Percentiles rank a stretch among this genome's conserved stretches.
Evolutionary conservation across 805 yeast genomes (phyloP).

Genomic region (Pichia californica): DNA sequence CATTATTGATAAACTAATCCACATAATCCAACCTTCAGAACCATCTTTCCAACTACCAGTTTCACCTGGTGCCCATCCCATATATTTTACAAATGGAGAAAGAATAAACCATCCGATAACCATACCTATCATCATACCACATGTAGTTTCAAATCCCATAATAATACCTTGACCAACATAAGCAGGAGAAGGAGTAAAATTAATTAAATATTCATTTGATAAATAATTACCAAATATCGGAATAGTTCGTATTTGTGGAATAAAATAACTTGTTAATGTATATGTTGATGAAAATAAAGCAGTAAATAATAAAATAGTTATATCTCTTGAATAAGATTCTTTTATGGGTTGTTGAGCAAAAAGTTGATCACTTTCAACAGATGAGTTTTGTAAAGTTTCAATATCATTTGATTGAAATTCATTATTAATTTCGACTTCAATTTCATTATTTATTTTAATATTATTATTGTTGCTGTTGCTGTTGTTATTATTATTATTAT

Average conservation of each 20-base stretch:
- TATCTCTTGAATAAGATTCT: slow-evolving; percentile 44
- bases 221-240: slow-evolving; percentile 70
- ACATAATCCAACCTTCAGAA: slow-evolving; percentile 94
- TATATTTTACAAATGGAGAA: slow-evolving; percentile 68
- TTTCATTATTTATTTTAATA: not conserved
- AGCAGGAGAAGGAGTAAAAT: slow-evolving; percentile 94
- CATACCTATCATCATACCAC: slow-evolving; percentile 87
- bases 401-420: not conserved
- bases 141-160: slow-evolving; percentile 90
- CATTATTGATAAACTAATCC: slow-evolving; percentile 93
- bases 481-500: not conserved
- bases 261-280: slow-evolving; percentile 63
- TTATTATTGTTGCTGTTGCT: not conserved
- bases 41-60: slow-evolving; percentile 92
- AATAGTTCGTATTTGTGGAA: slow-evolving; percentile 59
- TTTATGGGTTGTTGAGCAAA: not conserved
- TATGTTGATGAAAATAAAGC: slow-evolving; percentile 65
- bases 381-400: not conserved
- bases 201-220: slow-evolving; percentile 68
- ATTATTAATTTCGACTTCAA: not conserved
- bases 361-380: not conserved
- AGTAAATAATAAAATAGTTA: slow-evolving; percentile 52
- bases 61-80: slow-evolving; percentile 86
- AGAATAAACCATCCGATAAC: slow-evolving; percentile 86
- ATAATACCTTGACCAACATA: slow-evolving; percentile 96